These are phyloP conservation scores for Yamadazyma jaroonii DNA, from an alignment of 1,139 yeast genomes.

Conservation along the genomic window DNA sequence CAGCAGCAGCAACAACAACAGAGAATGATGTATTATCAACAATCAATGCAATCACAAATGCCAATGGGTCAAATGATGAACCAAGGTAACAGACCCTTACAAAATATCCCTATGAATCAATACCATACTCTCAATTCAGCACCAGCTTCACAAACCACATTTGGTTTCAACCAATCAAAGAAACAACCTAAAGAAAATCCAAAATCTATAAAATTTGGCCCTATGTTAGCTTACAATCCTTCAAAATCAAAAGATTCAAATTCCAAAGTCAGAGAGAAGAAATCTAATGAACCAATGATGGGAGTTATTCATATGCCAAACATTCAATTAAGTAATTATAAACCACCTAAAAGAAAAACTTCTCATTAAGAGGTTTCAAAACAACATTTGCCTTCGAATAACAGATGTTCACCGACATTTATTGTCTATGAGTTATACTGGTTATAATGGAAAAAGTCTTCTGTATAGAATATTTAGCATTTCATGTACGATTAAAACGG, in stretches of 20 bases:
- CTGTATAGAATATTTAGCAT: slow-evolving; percentile 1
- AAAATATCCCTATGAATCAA: slow-evolving; percentile 10
- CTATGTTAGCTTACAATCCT: slow-evolving; percentile 43
- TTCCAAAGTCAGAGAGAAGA: slow-evolving; percentile 11
- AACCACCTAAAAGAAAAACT: slow-evolving; percentile 26
- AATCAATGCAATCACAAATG: slow-evolving; percentile 10
- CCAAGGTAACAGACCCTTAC: slow-evolving; percentile 9
- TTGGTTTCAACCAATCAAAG: slow-evolving; percentile 5
- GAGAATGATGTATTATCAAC: slow-evolving; percentile 6
- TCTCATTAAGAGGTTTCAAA: no score
- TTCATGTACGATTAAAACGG: background rate
- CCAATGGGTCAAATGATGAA: slow-evolving; percentile 6
- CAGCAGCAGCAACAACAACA: slow-evolving; percentile 8
- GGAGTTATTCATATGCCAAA: slow-evolving; percentile 30
- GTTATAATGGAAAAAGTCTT: background rate
- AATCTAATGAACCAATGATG: slow-evolving; percentile 15
- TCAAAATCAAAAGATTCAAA: slow-evolving; percentile 24
- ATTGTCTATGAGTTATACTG: slow-evolving; percentile 2
- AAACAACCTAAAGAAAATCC: slow-evolving; percentile 25
- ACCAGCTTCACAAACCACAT: slow-evolving; percentile 14
- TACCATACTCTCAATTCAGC: slow-evolving; percentile 11
- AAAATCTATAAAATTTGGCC: slow-evolving; percentile 39
- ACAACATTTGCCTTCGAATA: no score
- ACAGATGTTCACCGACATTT: no score
- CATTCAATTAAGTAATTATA: slow-evolving; percentile 33